A percentile compares a stretch with the other conserved stretches of the same genome.
phyloP scores from a whole-genome alignment of 805 yeast species.

The Candida patagonica region DNA sequence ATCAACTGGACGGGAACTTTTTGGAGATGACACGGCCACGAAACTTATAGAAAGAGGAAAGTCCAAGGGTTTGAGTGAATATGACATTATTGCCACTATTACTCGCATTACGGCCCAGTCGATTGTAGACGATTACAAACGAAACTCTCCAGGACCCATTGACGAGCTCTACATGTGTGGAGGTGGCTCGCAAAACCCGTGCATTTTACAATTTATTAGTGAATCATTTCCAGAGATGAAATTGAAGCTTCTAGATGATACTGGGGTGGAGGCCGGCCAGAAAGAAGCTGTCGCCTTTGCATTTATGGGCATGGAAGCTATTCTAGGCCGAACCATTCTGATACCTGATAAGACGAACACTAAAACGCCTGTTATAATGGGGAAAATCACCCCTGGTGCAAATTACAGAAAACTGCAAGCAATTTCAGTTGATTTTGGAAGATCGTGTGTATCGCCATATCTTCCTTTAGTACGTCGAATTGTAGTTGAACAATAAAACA shows the following conservation, averaged over 20 bases:
- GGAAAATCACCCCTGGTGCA: conserved; percentile 24
- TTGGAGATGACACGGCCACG: conserved; percentile 20
- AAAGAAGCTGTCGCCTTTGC: conserved; percentile 25
- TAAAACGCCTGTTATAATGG: conserved; percentile 17
- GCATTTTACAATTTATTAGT: conserved; percentile 17
- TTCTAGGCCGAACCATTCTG: conserved; percentile 20
- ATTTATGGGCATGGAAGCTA: conserved; percentile 21
- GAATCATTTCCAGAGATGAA: conserved; percentile 18
- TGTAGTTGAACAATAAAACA: conserved; percentile 10
- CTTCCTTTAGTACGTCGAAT: conserved; percentile 13
- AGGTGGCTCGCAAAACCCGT: conserved; percentile 24
- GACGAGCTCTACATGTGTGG: conserved; percentile 24
- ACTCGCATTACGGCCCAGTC: conserved; percentile 23
- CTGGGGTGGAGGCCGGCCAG: conserved; percentile 14
- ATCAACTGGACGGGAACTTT: conserved; percentile 25
- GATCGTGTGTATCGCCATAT: conserved; percentile 5
- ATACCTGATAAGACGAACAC: conserved; percentile 22
- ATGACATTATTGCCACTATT: conserved; percentile 22
- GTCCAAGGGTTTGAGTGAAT: conserved; percentile 14
- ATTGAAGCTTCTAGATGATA: conserved; percentile 14
- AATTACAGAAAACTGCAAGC: conserved; percentile 19
- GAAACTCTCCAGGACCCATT: conserved; percentile 13
- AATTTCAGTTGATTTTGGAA: conserved; percentile 14
- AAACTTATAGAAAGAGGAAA: conserved; percentile 10
- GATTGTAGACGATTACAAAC: conserved; percentile 19